Base-by-base conservation (phyloP, 192 early-diverging fungal genomes). In the Gamsiella multidivaricata region DNA sequence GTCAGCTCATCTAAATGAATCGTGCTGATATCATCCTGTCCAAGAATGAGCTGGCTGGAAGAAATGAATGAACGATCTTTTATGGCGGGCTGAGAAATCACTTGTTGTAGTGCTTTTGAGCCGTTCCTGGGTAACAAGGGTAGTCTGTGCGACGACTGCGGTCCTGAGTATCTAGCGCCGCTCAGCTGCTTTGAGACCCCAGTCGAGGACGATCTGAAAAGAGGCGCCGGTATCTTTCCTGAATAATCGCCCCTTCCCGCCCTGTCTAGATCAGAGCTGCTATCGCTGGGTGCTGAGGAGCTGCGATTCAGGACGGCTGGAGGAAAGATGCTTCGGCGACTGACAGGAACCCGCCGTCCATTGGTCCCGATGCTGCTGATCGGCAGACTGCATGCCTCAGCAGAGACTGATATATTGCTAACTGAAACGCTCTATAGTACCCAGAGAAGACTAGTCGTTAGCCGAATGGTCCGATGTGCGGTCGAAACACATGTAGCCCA, bases 231-330 rank as follows among this genome's bases (percentile, higher is more conserved):
- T 37, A 61, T 55, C 31, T 29, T 75, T 28, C 41, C 64, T 15
- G 50, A 36, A n/a, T 65, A 50, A 1, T 58, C 50, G 12, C 55
- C 46, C 23, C 50, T 45, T 14, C 28, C 54, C 10, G 23, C 32
- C 49, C 55, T 67, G 5, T 76, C 73, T 22, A 59, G 59, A 25
- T 76, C 73, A 22, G 73, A 76, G 37, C 73, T 76, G 43, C 56
- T 73, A 12, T 76, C 73, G 26, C 73, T 76, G 11, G 73, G 50
- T 10, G 60, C 55, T 15, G 73, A 68, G 3, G 57, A 31, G n/a
- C 55, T 51, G 36, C 71, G 36, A 10, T 43, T 53, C 3, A 61
- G 26, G 25, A 12, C 45, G 11, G 50, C 14, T 14, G 51, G 32
- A 1, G 64, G 29, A 9, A 63, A 56, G 23, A 66, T 54, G 32